Percentiles rank a stretch among this genome's conserved stretches.
Conservation (phyloP, 352 stramenopile genomes). For the Phytophthora multivora region DNA sequence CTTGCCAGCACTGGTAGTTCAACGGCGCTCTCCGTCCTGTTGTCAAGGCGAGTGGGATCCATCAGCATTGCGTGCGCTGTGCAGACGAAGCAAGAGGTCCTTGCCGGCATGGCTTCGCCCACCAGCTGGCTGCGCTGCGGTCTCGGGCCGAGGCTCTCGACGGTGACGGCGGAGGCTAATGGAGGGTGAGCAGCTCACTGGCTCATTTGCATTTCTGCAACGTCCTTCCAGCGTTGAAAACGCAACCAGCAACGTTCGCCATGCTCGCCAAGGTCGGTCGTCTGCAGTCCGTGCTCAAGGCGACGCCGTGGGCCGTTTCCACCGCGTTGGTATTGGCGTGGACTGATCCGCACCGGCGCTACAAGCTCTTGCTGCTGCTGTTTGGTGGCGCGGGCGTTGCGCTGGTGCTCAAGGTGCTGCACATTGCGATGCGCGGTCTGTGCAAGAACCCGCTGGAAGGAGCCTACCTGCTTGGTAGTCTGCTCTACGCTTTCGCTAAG, state of each 20-base stretch:
- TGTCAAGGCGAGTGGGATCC: slow-evolving; percentile 15
- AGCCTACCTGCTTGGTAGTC: slow-evolving; percentile 20
- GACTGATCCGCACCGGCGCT: slow-evolving; percentile 17
- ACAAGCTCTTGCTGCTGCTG: slow-evolving; percentile 19
- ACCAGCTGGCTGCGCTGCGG: slow-evolving; percentile 16
- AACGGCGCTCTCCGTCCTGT: neutral
- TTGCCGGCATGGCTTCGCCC: slow-evolving; percentile 25
- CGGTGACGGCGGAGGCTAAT: neutral
- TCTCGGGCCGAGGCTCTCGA: neutral
- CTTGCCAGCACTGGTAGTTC: neutral
- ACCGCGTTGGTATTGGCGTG: slow-evolving; percentile 17
- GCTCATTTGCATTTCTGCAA: slow-evolving; percentile 24
- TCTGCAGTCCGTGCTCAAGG: slow-evolving; percentile 9
- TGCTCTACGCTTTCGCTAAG: slow-evolving; percentile 25
- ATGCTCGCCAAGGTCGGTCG: slow-evolving; percentile 20
- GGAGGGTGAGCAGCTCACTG: neutral
- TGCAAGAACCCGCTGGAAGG: slow-evolving; percentile 35
- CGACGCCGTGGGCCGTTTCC: slow-evolving; percentile 14
- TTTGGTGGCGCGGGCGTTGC: slow-evolving; percentile 12
- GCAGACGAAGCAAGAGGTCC: slow-evolving; percentile 29
- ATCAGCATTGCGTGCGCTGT: slow-evolving; percentile 27
- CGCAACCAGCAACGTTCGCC: neutral
- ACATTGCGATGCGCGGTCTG: slow-evolving; percentile 27
- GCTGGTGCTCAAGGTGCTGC: slow-evolving; percentile 27
- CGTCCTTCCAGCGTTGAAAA: neutral